These are phyloP conservation scores for Lodderomyces metapsilosis DNA, from an alignment of 1,139 yeast genomes.

Conservation along the genomic window DNA sequence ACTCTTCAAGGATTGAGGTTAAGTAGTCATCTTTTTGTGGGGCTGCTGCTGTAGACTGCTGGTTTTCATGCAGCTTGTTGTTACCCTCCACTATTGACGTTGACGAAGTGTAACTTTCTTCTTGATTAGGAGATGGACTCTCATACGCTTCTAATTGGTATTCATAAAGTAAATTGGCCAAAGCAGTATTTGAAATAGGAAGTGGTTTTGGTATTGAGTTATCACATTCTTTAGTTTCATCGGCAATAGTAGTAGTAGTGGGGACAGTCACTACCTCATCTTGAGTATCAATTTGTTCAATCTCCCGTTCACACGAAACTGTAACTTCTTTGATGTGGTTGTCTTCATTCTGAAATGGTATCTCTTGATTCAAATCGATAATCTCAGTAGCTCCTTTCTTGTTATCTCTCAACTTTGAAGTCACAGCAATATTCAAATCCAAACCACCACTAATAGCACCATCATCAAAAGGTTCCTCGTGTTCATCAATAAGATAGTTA, in stretches of 20 bases:
- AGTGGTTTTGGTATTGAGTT: too few species aligned
- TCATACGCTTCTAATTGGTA: neutral
- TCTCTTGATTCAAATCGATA: neutral
- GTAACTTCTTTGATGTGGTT: too few species aligned
- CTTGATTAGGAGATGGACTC: too few species aligned
- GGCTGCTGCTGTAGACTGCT: neutral
- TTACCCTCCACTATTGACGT: too few species aligned
- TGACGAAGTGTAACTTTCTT: neutral
- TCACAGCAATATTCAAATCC: neutral
- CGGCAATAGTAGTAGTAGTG: too few species aligned
- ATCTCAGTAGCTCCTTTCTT: neutral
- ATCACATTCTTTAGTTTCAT: neutral
- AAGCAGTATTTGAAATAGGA: neutral
- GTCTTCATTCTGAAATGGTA: neutral
- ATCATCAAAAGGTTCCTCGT: neutral
- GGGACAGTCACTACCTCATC: too few species aligned
- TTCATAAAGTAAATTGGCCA: neutral
- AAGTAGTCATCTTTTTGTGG: slow-evolving; percentile 1
- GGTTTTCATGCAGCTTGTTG: too few species aligned
- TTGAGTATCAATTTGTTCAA: too few species aligned
- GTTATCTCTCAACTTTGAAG: neutral
- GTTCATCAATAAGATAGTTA: neutral
- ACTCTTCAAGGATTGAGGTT: neutral
- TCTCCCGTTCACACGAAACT: too few species aligned
- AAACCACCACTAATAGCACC: neutral